These are phyloP conservation scores for Grosmannia serpens DNA, from an alignment of 2,329 filamentous ascomycete species.

Conservation along the genomic window DNA sequence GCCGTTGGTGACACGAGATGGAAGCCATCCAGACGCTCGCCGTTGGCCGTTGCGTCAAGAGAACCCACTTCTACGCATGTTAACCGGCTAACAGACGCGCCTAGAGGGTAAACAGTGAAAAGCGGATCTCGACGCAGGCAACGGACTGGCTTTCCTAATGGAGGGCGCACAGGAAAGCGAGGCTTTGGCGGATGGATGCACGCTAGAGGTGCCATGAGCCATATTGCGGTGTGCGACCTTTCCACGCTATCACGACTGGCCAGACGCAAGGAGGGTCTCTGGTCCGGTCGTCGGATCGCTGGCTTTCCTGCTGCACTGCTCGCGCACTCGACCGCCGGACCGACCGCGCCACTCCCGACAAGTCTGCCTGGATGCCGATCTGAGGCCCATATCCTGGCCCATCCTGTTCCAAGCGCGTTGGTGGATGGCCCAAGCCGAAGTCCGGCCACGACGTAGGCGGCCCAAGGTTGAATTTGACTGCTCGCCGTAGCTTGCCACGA, in stretches of 20 bases:
- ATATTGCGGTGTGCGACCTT: neutral
- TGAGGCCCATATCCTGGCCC: neutral
- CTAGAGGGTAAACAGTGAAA: neutral
- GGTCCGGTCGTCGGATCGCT: neutral
- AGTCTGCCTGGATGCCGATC: neutral
- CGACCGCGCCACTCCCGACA: neutral
- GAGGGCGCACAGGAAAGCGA: neutral
- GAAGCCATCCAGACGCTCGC: neutral
- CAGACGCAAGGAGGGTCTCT: neutral
- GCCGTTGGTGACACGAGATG: neutral
- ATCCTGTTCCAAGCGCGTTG: neutral
- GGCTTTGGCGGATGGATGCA: neutral
- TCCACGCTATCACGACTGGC: neutral
- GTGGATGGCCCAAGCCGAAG: neutral
- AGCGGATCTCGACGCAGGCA: neutral
- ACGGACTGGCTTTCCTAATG: neutral
- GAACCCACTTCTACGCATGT: neutral
- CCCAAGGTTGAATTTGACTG: neutral
- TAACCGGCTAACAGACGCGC: constrained; percentile 1
- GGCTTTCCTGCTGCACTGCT: neutral
- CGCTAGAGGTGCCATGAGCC: neutral
- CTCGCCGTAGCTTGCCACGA: neutral
- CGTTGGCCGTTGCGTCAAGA: neutral
- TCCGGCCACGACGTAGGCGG: neutral
- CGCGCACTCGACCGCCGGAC: neutral